Percentiles rank a stretch among this genome's conserved stretches.
phyloP scores from a whole-genome alignment of 495 filamentous ascomycete species.

The Chaetomium cochliodes region DNA sequence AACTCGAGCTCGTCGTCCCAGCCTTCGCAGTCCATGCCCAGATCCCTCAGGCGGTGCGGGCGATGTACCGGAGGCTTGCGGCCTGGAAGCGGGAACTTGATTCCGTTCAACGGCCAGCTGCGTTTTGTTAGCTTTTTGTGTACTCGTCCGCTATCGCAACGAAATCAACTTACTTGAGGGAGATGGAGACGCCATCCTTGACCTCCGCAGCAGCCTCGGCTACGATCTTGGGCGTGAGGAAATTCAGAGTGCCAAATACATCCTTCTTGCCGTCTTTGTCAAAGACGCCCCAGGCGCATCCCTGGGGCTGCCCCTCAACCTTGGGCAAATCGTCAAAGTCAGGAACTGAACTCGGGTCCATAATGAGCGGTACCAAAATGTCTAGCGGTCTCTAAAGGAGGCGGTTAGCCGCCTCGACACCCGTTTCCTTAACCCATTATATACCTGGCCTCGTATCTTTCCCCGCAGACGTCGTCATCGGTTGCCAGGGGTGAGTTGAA shows the following conservation, averaged over 20 bases:
- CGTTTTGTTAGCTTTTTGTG: background rate
- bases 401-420: too few species aligned
- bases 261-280: slow-evolving; percentile 62
- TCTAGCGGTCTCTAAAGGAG: background rate
- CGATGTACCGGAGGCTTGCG: slow-evolving; percentile 55
- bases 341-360: slow-evolving; percentile 35
- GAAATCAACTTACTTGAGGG: slow-evolving; percentile 54
- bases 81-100: slow-evolving; percentile 49
- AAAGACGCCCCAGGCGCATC: slow-evolving; percentile 65
- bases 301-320: slow-evolving; percentile 60
- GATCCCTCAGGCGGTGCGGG: slow-evolving; percentile 47
- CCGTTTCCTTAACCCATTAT: too few species aligned
- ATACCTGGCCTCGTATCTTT: too few species aligned
- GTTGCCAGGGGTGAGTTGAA: too few species aligned
- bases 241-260: slow-evolving; percentile 57
- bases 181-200: slow-evolving; percentile 54
- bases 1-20: slow-evolving; percentile 60
- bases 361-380: background rate
- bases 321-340: slow-evolving; percentile 59
- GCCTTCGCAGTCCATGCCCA: slow-evolving; percentile 34
- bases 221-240: slow-evolving; percentile 56
- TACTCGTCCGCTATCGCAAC: background rate
- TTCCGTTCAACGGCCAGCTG: slow-evolving; percentile 48
- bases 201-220: slow-evolving; percentile 53
- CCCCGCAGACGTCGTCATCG: too few species aligned